A percentile compares a stretch with the other conserved stretches of the same genome.
phyloP scores from a whole-genome alignment of 2,329 filamentous ascomycete genomes.

The Fusarium pseudocircinatum region DNA sequence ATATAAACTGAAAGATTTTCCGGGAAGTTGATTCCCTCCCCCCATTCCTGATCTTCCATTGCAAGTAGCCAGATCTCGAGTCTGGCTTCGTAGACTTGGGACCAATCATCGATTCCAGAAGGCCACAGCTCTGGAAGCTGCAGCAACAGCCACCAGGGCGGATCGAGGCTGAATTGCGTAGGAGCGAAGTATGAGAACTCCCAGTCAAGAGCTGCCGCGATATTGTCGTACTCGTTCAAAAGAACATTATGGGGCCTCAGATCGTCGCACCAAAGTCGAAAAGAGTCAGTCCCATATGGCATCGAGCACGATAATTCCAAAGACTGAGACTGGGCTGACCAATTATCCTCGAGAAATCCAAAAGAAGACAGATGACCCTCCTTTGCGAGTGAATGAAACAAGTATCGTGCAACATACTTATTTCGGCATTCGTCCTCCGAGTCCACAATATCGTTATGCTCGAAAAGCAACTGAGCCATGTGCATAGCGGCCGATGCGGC shows the following conservation, averaged over 20 bases:
- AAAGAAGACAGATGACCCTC: conserved; percentile 41
- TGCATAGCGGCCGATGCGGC: conserved; percentile 52
- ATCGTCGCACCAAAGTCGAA: conserved; percentile 48
- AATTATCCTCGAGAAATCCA: conserved; percentile 44
- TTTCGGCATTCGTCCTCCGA: conserved; percentile 52
- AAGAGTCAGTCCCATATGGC: neutral
- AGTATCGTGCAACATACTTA: conserved; percentile 54
- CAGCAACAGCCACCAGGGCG: neutral
- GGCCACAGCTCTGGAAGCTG: neutral
- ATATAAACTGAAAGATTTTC: neutral
- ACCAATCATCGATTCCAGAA: neutral
- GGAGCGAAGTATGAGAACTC: neutral
- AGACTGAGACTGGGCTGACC: conserved; percentile 41
- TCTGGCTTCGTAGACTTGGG: neutral
- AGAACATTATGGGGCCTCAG: conserved; percentile 32
- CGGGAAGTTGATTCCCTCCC: neutral
- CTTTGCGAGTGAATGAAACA: conserved; percentile 51
- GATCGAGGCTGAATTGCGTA: neutral
- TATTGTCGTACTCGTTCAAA: neutral
- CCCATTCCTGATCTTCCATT: neutral
- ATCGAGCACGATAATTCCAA: neutral
- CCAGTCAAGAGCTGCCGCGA: neutral
- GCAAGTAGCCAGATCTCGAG: neutral
- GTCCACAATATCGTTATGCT: conserved; percentile 52
- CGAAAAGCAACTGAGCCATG: conserved; percentile 51